Evolutionary conservation across 2,329 filamentous ascomycete species (phyloP).

Genomic region (Microsporum ferrugineum): DNA sequence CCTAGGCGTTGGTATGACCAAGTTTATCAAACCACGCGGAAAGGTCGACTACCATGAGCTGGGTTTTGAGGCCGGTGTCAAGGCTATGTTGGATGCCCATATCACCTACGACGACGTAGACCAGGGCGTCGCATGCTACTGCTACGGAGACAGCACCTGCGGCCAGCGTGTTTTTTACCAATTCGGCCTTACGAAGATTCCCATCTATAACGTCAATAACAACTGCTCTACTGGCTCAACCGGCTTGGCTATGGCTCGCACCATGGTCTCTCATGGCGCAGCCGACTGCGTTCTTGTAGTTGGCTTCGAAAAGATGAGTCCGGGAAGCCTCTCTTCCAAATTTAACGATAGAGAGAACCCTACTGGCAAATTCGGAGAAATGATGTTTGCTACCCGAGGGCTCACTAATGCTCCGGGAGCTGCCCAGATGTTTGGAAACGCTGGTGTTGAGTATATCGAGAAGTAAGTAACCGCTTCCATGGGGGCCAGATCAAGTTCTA

Average conservation of each 20-base stretch:
- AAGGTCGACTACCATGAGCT: slow-evolving; percentile 92
- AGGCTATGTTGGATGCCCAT: slow-evolving; percentile 63
- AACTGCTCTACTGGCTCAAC: slow-evolving; percentile 96
- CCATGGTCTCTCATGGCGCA: slow-evolving; percentile 64
- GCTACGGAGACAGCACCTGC: slow-evolving; percentile 89
- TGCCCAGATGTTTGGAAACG: slow-evolving; percentile 92
- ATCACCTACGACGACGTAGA: slow-evolving; percentile 97
- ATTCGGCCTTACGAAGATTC: slow-evolving; percentile 93
- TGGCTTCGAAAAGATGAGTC: slow-evolving; percentile 97
- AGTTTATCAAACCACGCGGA: slow-evolving; percentile 93
- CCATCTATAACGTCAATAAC: slow-evolving; percentile 97
- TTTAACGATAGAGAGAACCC: slow-evolving; percentile 81
- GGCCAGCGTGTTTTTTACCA: slow-evolving; percentile 97
- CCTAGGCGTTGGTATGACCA: slow-evolving; percentile 95
- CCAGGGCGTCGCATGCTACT: slow-evolving; percentile 92
- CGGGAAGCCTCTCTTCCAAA: slow-evolving; percentile 69
- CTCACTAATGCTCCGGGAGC: slow-evolving; percentile 72
- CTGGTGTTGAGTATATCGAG: slow-evolving; percentile 87
- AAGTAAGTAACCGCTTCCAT: slow-evolving; percentile 45
- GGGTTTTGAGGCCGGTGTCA: slow-evolving; percentile 82
- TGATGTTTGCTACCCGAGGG: slow-evolving; percentile 76
- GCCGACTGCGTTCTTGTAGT: slow-evolving; percentile 84
- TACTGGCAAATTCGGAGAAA: slow-evolving; percentile 56
- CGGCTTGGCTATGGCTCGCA: slow-evolving; percentile 71
- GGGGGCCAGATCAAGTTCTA: not conserved